Percentiles rank a stretch among this genome's conserved stretches.
phyloP scores from a whole-genome alignment of 148 eudicot species.

The Persicaria maculosa region DNA sequence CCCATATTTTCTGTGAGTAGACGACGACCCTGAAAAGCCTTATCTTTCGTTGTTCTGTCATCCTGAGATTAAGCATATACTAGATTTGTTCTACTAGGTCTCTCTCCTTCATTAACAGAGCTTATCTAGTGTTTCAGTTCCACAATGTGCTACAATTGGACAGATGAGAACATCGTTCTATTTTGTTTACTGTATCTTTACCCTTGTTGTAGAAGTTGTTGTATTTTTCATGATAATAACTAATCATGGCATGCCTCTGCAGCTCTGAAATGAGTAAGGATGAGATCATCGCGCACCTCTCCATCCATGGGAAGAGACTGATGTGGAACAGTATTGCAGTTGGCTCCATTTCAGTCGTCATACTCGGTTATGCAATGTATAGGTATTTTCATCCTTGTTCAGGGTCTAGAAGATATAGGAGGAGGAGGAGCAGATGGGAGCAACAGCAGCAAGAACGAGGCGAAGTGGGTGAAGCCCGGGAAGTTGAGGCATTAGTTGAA shows the following conservation, averaged over 20 bases:
- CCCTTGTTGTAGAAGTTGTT: constrained; percentile 1
- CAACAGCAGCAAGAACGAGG: background rate
- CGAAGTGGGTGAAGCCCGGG: background rate
- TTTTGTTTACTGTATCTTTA: background rate
- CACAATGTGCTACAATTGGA: no score
- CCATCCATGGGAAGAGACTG: constrained; percentile 43
- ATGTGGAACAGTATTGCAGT: constrained; percentile 62
- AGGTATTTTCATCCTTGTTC: constrained; percentile 37
- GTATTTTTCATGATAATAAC: background rate
- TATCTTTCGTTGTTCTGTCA: background rate
- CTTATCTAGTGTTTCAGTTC: background rate
- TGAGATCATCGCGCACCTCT: constrained; percentile 60
- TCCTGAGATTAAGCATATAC: background rate
- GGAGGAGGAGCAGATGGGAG: background rate
- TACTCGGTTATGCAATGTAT: constrained; percentile 57
- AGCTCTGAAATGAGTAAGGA: constrained; percentile 77
- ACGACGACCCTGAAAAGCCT: background rate
- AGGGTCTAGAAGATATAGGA: background rate
- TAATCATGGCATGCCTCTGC: constrained; percentile 12
- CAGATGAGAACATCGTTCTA: no score
- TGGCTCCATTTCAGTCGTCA: constrained; percentile 60
- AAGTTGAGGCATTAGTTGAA: background rate
- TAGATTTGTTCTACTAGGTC: no score
- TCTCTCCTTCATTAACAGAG: no score
- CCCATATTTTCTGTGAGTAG: constrained; percentile 74